Percentiles rank a stretch among this genome's conserved stretches.
These are phyloP conservation scores for Astrephomene gubernaculifera DNA, from an alignment of 139 green algal species.

Conservation along the genomic window DNA sequence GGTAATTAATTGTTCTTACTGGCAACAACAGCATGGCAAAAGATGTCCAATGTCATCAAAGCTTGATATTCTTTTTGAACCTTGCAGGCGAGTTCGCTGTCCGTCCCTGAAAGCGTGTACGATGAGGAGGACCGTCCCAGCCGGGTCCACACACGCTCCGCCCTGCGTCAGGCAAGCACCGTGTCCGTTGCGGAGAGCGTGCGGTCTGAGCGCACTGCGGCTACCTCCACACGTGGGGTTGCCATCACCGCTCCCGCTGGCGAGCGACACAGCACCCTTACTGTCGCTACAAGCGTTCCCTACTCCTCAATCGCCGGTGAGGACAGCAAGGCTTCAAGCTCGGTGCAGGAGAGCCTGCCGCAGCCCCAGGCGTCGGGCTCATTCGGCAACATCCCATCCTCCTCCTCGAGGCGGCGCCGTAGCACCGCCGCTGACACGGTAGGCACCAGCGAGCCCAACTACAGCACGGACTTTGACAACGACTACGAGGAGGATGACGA, in stretches of 20 bases:
- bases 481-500: constrained; percentile 30
- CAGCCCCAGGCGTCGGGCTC: neutral
- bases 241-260: neutral
- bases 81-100: neutral
- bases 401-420: neutral
- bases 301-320: neutral
- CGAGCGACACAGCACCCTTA: neutral
- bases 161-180: neutral
- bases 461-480: constrained; percentile 23
- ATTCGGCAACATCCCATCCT: neutral
- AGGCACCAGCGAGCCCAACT: neutral
- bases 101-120: constrained; percentile 14
- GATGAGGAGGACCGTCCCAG: neutral
- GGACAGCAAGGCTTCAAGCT: neutral
- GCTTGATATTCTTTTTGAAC: neutral
- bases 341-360: constrained; percentile 23
- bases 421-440: neutral
- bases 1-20: no score
- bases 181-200: constrained; percentile 20
- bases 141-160: neutral
- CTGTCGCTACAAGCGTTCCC: neutral
- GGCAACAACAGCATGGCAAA: no score
- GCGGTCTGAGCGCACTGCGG: neutral
- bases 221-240: neutral
- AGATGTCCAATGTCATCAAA: neutral